These are phyloP conservation scores for Sarocladiaceae sp. DNA, from an alignment of 2,329 filamentous ascomycete genomes.

Conservation along the genomic window DNA sequence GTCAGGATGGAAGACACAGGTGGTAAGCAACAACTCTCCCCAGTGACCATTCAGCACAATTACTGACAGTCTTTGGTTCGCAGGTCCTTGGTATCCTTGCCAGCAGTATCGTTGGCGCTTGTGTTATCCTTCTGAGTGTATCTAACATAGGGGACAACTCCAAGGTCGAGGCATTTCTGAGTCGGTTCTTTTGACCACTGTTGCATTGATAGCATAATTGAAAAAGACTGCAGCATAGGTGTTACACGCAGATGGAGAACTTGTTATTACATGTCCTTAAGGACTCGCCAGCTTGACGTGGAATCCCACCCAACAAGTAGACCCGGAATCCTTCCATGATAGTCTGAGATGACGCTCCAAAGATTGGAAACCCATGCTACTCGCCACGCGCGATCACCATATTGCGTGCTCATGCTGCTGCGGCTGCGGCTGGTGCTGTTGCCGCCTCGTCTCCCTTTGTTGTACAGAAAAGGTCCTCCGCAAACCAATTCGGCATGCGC, in stretches of 20 bases:
- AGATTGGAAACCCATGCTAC: background rate
- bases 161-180: too few relatives aligned
- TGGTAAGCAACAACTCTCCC: constrained; percentile 41
- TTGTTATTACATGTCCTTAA: too few relatives aligned
- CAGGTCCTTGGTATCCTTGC: constrained; percentile 59
- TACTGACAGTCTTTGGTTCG: background rate
- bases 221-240: too few relatives aligned
- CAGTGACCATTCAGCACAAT: background rate
- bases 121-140: constrained; percentile 53
- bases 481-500: constrained; percentile 26
- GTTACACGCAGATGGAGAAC: too few relatives aligned
- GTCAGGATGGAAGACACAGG: constrained; percentile 86
- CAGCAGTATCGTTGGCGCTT: constrained; percentile 57
- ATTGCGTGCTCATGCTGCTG: too few relatives aligned
- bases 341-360: too few relatives aligned
- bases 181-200: too few relatives aligned
- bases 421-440: background rate
- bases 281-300: too few relatives aligned
- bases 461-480: constrained; percentile 61
- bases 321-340: too few relatives aligned
- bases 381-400: background rate
- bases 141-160: constrained; percentile 10
- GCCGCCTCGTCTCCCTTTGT: constrained; percentile 12
- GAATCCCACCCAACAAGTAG: too few relatives aligned
- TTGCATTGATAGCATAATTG: too few relatives aligned